Evolutionary conservation across 306 rosid species (phyloP), one percentile per base, ranked within the genome.

Genomic region (Urtica urens): DNA sequence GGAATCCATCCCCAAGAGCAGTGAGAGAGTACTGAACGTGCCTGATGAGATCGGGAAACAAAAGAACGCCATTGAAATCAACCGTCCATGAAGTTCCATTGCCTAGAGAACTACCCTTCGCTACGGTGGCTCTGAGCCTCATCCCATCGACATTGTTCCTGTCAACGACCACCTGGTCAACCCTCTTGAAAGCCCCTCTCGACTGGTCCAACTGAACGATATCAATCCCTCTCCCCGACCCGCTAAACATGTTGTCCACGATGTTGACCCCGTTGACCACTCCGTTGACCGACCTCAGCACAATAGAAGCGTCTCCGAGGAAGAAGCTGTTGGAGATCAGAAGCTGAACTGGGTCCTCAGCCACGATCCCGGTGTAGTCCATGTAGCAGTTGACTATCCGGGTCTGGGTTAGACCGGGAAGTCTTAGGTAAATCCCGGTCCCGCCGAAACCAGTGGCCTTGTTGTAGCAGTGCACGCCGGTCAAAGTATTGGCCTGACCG

Each of bases 361-460:
- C 92, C 1, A 90, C 85, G 30, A 90, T 90, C 0, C 84, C 85
- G 0, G 94, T 90, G 71, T 53, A 90, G 40, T 90, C 99, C 81
- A 90, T 46, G 62, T 90, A 90, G 19, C 92, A 90, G 63, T 90
- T 79, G 35, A 81, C 78, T 18, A 90, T 90, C 55, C 94, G 51
- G 0, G 85, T 90, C 53, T 90, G 94, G 0, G 87, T 79, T 29
- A 81, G 56, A n/a, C 94, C 95, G 0, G 87, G 85, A 18, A 85
- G 23, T 64, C 62, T 71, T 59, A 90, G 14, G 55, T 81, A 81
- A 54, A 85, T 90, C 39, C 99, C 99, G 0, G 73, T 72, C 0
- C 99, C 95, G 1, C 99, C 99, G 45, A 90, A 90, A 7, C 83
- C 82, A 2, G 85, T 72, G 61, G 99, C 99, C 63, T 90, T 90